These are phyloP conservation scores for Dillenia turbinata DNA, from an alignment of 164 flowering plant species.

Conservation along the genomic window DNA sequence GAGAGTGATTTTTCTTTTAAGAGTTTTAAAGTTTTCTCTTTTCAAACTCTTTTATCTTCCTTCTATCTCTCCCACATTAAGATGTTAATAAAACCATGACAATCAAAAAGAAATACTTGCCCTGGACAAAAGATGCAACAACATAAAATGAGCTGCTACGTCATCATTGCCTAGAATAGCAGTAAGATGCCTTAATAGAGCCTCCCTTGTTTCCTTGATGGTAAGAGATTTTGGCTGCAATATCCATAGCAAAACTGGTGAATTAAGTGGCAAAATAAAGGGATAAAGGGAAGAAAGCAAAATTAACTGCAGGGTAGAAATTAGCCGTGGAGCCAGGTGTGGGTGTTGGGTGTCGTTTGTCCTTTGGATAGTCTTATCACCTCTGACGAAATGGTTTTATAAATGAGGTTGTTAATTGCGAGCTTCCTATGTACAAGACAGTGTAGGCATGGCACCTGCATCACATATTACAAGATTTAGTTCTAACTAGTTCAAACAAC, in stretches of 20 bases:
- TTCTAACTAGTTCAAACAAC: no score
- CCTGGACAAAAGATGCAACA: conserved; percentile 87
- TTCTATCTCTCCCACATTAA: no score
- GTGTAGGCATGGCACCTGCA: conserved; percentile 86
- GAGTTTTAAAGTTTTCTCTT: no score
- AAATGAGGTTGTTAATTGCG: conserved; percentile 40
- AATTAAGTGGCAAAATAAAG: background rate
- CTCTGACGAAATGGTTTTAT: conserved; percentile 36
- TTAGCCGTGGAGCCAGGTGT: background rate
- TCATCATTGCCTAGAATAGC: conserved; percentile 78
- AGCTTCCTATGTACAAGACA: conserved; percentile 71
- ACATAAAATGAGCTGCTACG: conserved; percentile 73
- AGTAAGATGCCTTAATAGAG: conserved; percentile 63
- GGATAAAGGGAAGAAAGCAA: background rate
- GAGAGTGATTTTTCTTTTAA: no score
- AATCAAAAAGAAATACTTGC: conserved; percentile 23
- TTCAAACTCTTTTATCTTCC: no score
- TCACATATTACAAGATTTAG: no score
- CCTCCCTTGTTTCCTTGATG: conserved; percentile 55
- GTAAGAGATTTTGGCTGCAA: conserved; percentile 49
- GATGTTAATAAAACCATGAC: background rate
- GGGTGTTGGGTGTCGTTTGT: background rate
- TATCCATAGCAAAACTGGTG: background rate
- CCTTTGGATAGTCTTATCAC: conserved; percentile 25
- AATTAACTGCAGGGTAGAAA: background rate